phyloP scores from a whole-genome alignment of 2,329 filamentous ascomycete genomes.

The Penicillium oxalicum region DNA sequence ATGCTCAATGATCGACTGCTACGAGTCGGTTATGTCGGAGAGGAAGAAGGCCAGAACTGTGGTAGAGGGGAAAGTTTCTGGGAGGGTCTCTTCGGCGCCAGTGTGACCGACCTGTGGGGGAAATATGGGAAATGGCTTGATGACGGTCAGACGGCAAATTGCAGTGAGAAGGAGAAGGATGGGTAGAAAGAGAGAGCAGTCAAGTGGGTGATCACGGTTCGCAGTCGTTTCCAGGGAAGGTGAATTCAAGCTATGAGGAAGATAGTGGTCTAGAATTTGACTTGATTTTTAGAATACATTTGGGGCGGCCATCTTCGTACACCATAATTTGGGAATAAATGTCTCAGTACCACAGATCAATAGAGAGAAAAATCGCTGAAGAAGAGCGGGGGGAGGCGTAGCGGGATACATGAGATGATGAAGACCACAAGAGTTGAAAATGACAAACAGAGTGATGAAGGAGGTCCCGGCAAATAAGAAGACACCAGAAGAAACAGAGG shows the following conservation, averaged over 20 bases:
- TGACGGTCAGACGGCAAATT: slow-evolving; percentile 15
- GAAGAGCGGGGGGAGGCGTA: slow-evolving; percentile 10
- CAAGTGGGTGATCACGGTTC: too few species aligned
- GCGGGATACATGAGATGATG: slow-evolving; percentile 13
- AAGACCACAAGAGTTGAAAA: slow-evolving; percentile 9
- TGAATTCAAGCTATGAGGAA: background rate
- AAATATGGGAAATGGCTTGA: slow-evolving; percentile 58
- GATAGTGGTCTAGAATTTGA: background rate
- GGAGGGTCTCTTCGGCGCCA: slow-evolving; percentile 54
- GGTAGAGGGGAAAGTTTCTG: slow-evolving; percentile 24
- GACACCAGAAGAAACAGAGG: slow-evolving; percentile 30
- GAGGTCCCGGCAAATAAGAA: slow-evolving; percentile 19
- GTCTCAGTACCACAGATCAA: slow-evolving; percentile 9
- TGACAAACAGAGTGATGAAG: slow-evolving; percentile 8
- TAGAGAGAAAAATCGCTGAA: slow-evolving; percentile 10
- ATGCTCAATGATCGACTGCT: slow-evolving; percentile 39
- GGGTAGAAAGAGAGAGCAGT: slow-evolving; percentile 22
- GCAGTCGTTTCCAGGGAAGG: too few species aligned
- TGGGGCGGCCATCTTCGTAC: slow-evolving; percentile 16
- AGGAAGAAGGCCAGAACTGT: slow-evolving; percentile 6
- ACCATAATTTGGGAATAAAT: slow-evolving; percentile 8
- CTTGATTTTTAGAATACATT: slow-evolving; percentile 21
- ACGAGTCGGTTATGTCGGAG: slow-evolving; percentile 30
- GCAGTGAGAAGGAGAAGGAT: slow-evolving; percentile 10
- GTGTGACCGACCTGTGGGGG: slow-evolving; percentile 65